Evolutionary conservation across 345 rosid species (phyloP), one percentile per base, ranked within the genome.

Genomic region (Diplotaxis tenuifolia): DNA sequence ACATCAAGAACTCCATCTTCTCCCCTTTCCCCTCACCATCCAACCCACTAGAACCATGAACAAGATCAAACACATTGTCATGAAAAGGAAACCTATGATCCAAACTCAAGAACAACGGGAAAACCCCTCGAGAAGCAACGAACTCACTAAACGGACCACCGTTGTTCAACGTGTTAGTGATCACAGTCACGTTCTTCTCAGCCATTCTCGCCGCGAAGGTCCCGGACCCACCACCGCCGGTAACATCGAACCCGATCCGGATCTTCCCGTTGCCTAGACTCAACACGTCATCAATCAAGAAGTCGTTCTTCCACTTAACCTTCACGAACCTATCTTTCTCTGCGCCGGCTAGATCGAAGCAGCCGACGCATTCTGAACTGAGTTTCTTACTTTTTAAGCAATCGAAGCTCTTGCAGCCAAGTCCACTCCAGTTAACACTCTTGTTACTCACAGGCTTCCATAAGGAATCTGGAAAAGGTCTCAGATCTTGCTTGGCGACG

Each of bases 161-260:
- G 0, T 82, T 59, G 59, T 95, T 95, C 81, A 95, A 53, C 0
- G 88, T 82, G 71, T 76, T 85, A 2, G 96, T 83, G 74, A 95
- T 78, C 40, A 95, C 75, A 31, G 96, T 92, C 68, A 92, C 96
- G 47, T 89, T 88, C 80, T 73, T 92, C 83, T 92, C 99, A 0
- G 98, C 96, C 96, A 95, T 88, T 75, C 93, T 85, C 54, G 96
- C 98, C 58, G 96, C 96, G 64, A 92, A 88, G 0, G 94, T 87
- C 58, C 97, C 98, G 23, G 97, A 86, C 54, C 97, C 97, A 68
- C 96, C 92, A 11, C 96, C 92, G 14, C 92, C n/a, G n/a, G n/a
- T 93, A 58, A 92, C 82, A 74, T 92, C 96, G 4, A 95, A 85
- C 12, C 97, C 99, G 2, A 92, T 87, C 45, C 96, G 83, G 62